Conservation (phyloP, 2,329 filamentous ascomycete genomes). For the Sporothrix euskadiensis region DNA sequence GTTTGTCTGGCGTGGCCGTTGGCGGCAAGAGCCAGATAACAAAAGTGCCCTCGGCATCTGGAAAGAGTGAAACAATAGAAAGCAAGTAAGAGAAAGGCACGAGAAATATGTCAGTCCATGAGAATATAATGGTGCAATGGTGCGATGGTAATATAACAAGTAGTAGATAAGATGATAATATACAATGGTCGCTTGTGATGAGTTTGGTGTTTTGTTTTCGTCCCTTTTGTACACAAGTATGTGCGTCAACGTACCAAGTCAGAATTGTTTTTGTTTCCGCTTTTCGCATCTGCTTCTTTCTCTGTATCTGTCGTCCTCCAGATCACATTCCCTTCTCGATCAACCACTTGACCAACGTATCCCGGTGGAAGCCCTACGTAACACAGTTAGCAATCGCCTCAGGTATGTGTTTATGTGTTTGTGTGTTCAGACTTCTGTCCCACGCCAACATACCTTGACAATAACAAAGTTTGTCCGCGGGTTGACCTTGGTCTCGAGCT, state of each 20-base stretch:
- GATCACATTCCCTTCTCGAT: slow-evolving; percentile 31
- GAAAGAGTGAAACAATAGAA: too few relatives aligned
- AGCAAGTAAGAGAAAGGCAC: too few relatives aligned
- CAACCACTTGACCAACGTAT: slow-evolving; percentile 31
- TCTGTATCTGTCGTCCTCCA: background rate
- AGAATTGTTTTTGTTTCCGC: background rate
- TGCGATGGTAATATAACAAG: background rate
- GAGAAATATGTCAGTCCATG: too few relatives aligned
- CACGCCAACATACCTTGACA: slow-evolving; percentile 61
- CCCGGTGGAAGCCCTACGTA: slow-evolving; percentile 28
- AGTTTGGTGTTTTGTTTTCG: background rate
- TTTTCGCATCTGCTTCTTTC: background rate
- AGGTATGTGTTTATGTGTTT: too few relatives aligned
- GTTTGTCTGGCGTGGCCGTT: too few relatives aligned
- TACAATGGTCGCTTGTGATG: slow-evolving; percentile 8
- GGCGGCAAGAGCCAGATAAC: too few relatives aligned
- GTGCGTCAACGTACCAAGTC: background rate
- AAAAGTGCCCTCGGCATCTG: too few relatives aligned
- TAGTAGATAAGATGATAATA: background rate
- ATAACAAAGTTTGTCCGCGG: slow-evolving; percentile 70
- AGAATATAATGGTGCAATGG: background rate
- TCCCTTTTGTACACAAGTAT: background rate
- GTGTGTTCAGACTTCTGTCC: background rate
- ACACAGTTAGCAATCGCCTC: background rate
- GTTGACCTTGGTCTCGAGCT: slow-evolving; percentile 56